Conservation (phyloP, 345 rosid genomes). For the Populus euphratica region DNA sequence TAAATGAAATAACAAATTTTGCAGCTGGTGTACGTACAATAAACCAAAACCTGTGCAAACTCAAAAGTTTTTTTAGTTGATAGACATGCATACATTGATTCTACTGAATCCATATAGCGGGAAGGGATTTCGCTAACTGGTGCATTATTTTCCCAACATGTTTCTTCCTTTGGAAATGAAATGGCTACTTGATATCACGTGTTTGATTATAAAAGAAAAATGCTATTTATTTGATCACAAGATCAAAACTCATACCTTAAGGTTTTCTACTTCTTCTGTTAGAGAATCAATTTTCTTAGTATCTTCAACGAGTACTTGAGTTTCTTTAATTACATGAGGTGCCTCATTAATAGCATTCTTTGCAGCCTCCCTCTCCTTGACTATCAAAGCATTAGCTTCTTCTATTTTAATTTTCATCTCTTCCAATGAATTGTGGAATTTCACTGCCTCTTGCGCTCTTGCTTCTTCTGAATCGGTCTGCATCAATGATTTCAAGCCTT, state of each 20-base stretch:
- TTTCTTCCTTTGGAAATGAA: not conserved
- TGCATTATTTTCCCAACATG: not conserved
- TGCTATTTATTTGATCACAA: not conserved
- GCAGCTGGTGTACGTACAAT: not conserved
- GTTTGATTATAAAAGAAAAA: not conserved
- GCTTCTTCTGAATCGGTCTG: constrained; percentile 54
- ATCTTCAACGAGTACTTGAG: constrained; percentile 48
- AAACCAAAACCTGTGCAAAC: not conserved
- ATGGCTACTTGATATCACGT: not conserved
- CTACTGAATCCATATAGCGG: not conserved
- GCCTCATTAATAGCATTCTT: constrained; percentile 48
- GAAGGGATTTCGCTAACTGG: not conserved
- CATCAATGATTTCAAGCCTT: constrained; percentile 3
- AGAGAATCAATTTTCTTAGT: constrained; percentile 40
- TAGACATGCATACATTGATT: not conserved
- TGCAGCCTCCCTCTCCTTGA: constrained; percentile 38
- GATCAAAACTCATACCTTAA: constrained; percentile 34
- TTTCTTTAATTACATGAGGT: constrained; percentile 47
- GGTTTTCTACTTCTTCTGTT: constrained; percentile 40
- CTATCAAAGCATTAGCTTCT: constrained; percentile 34
- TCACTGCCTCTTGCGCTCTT: constrained; percentile 40
- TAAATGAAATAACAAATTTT: not conserved
- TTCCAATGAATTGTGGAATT: constrained; percentile 35
- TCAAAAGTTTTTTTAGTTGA: not conserved
- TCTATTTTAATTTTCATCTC: constrained; percentile 43